Conservation (phyloP, 441 rosid genomes). For the Adansonia madagascariensis region DNA sequence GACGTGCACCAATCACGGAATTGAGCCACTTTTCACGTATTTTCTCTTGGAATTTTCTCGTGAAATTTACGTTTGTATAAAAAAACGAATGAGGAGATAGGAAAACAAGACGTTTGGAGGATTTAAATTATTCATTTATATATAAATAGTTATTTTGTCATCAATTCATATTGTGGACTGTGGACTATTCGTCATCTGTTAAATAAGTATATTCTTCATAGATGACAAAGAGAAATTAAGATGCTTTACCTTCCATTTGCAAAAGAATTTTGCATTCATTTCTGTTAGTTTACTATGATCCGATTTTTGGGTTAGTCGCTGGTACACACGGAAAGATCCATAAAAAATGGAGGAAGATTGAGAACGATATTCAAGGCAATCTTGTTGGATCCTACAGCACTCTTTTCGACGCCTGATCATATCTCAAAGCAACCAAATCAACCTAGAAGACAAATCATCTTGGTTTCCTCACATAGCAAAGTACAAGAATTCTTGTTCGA, state of each 20-base stretch:
- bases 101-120: background rate
- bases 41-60: background rate
- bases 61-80: background rate
- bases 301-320: conserved; percentile 26
- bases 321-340: conserved; percentile 33
- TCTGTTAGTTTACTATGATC: conserved; percentile 20
- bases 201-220: no score
- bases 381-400: conserved; percentile 23
- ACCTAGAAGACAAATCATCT: background rate
- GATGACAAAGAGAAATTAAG: no score
- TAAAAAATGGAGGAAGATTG: conserved; percentile 19
- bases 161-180: no score
- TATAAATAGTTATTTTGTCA: no score
- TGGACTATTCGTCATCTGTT: no score
- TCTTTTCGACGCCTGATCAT: background rate
- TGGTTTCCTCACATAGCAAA: no score
- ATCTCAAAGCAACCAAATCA: background rate
- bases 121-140: background rate
- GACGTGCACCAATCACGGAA: conserved; percentile 44
- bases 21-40: conserved; percentile 30
- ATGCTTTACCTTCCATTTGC: background rate
- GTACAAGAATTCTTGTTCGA: background rate
- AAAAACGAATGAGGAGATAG: background rate
- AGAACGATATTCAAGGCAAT: conserved; percentile 31
- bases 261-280: background rate